A percentile compares a stretch with the other conserved stretches of the same genome.
phyloP scores from a whole-genome alignment of 2,329 filamentous ascomycete species.

The Samsoniella hepiali region DNA sequence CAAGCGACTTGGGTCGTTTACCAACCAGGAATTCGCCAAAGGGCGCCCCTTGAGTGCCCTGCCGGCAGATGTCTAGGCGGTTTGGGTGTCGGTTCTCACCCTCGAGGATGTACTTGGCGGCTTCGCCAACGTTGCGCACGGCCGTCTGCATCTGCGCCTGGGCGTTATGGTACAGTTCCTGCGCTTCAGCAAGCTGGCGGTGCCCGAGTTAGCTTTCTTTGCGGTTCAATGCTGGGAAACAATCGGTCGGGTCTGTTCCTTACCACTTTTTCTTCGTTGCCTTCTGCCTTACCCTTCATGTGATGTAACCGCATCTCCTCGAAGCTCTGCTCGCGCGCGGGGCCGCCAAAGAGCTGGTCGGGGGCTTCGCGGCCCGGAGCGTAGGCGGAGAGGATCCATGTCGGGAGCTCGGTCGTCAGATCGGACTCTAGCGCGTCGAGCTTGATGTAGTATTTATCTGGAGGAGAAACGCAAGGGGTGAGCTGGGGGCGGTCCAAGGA shows the following conservation, averaged over 20 bases:
- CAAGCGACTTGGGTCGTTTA: slow-evolving; percentile 29
- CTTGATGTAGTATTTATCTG: slow-evolving; percentile 51
- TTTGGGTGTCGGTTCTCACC: slow-evolving; percentile 72
- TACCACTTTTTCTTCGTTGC: slow-evolving; percentile 56
- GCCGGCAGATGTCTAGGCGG: slow-evolving; percentile 60
- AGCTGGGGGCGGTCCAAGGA: neutral
- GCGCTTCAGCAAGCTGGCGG: slow-evolving; percentile 56
- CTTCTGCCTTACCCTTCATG: slow-evolving; percentile 53
- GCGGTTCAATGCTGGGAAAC: neutral
- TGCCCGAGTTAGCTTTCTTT: slow-evolving; percentile 21
- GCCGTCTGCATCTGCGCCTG: slow-evolving; percentile 70
- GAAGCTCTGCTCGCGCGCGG: slow-evolving; percentile 75
- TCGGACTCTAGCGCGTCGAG: slow-evolving; percentile 61
- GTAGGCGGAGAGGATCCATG: slow-evolving; percentile 86
- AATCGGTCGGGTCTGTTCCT: slow-evolving; percentile 18
- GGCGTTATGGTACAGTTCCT: slow-evolving; percentile 60
- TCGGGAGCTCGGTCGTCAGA: slow-evolving; percentile 66
- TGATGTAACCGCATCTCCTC: slow-evolving; percentile 85
- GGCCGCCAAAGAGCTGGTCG: slow-evolving; percentile 78
- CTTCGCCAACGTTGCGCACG: slow-evolving; percentile 65
- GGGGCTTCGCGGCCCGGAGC: slow-evolving; percentile 74
- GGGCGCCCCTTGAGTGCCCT: slow-evolving; percentile 42
- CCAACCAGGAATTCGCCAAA: slow-evolving; percentile 45
- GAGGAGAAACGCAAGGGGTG: neutral
- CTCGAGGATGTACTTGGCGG: slow-evolving; percentile 65